phyloP scores from a whole-genome alignment of 2,329 filamentous ascomycete genomes.

The Drechslerella dactyloides region DNA sequence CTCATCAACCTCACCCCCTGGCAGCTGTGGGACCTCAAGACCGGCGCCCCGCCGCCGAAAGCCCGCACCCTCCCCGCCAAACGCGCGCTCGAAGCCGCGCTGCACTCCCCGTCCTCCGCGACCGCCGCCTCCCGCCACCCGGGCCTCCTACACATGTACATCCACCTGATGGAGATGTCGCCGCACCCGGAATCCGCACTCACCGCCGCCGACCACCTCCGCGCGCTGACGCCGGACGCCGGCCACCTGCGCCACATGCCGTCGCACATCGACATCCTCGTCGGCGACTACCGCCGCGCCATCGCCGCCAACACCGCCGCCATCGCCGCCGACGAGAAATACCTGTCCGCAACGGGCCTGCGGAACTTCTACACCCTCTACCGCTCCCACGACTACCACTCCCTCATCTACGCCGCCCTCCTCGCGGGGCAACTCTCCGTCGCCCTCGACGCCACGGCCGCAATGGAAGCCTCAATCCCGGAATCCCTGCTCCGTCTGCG shows the following conservation, averaged over 20 bases:
- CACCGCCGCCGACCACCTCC: slow-evolving; percentile 67
- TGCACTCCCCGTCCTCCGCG: slow-evolving; percentile 59
- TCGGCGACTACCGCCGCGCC: slow-evolving; percentile 72
- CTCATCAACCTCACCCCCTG: slow-evolving; percentile 72
- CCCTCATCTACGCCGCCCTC: slow-evolving; percentile 78
- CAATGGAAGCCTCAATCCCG: slow-evolving; percentile 69
- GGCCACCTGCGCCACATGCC: slow-evolving; percentile 80
- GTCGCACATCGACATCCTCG: slow-evolving; percentile 74
- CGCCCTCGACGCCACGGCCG: slow-evolving; percentile 67
- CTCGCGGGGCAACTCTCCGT: slow-evolving; percentile 71
- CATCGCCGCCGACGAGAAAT: slow-evolving; percentile 72
- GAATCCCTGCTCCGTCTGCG: slow-evolving; percentile 69
- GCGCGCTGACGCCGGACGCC: slow-evolving; percentile 70
- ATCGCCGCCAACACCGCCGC: slow-evolving; percentile 72
- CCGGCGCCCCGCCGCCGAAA: slow-evolving; percentile 64
- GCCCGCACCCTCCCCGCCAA: slow-evolving; percentile 68
- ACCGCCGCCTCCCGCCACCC: slow-evolving; percentile 65
- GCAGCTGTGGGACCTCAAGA: slow-evolving; percentile 69
- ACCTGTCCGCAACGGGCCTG: slow-evolving; percentile 66
- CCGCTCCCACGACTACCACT: slow-evolving; percentile 76
- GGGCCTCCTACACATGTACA: slow-evolving; percentile 75
- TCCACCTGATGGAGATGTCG: slow-evolving; percentile 81
- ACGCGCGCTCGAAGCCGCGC: slow-evolving; percentile 65
- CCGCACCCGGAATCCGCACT: slow-evolving; percentile 69
- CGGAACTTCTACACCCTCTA: slow-evolving; percentile 80